A percentile compares a stretch with the other conserved stretches of the same genome.
Conservation (phyloP, 208 protist genomes). For the Acanthamoeba quina region DNA sequence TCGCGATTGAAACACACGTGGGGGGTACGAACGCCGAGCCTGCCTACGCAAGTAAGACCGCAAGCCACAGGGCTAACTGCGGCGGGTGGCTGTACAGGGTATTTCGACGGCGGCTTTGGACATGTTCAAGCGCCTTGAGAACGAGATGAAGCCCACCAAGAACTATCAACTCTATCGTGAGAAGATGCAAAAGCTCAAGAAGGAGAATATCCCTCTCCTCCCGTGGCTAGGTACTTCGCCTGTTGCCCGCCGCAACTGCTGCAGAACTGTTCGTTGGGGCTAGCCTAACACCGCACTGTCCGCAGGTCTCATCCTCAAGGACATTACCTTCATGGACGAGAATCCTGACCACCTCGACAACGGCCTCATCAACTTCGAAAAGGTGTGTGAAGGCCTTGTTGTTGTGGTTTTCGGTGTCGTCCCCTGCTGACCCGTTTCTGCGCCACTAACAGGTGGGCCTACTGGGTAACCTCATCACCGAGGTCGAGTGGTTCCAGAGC, state of each 20-base stretch:
- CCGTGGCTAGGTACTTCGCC: neutral
- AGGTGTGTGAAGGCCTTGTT: neutral
- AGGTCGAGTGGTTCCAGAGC: constrained; percentile 24
- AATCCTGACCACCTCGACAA: constrained; percentile 47
- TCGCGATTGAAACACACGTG: constrained; percentile 50
- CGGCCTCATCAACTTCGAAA: constrained; percentile 67
- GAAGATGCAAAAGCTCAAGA: constrained; percentile 16
- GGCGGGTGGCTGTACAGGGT: neutral
- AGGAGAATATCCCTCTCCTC: neutral
- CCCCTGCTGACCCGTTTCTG: neutral
- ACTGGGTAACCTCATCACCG: constrained; percentile 35
- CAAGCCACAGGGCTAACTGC: neutral
- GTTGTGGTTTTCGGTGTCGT: neutral
- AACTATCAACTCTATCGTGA: constrained; percentile 57
- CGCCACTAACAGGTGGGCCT: constrained; percentile 6
- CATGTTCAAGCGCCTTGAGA: constrained; percentile 43
- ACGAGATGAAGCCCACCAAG: constrained; percentile 66
- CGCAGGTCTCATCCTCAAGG: constrained; percentile 44
- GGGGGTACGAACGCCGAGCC: neutral
- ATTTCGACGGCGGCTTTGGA: constrained; percentile 1
- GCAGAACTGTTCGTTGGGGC: neutral
- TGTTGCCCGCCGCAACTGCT: neutral
- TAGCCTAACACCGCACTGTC: neutral
- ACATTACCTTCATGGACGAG: constrained; percentile 66
- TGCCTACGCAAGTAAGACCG: no score